Evolutionary conservation across 106 monocot genomes (phyloP).

Genomic region (Narthecium ossifragum): DNA sequence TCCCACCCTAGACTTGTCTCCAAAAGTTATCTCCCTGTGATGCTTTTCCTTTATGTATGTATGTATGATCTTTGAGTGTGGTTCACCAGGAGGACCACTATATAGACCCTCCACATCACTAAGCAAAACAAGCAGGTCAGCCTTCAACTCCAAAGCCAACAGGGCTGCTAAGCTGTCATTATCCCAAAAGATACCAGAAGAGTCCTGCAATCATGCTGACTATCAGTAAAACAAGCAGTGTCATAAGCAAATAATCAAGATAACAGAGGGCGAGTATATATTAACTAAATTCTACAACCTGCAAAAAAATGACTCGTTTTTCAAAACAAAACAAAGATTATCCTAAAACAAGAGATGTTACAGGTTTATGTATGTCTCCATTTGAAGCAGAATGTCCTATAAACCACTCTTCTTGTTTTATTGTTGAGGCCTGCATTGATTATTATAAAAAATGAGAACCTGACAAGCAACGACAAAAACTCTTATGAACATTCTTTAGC

Average conservation of each 20-base stretch:
- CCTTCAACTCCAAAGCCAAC: conserved; percentile 80
- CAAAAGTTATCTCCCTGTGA: conserved; percentile 86
- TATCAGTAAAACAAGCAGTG: conserved; percentile 4
- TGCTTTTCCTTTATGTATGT: conserved; percentile 84
- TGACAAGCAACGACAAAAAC: too few species aligned
- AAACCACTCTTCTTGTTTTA: too few species aligned
- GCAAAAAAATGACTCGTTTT: too few species aligned
- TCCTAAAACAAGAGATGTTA: too few species aligned
- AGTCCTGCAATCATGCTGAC: conserved; percentile 49
- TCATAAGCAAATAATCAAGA: too few species aligned
- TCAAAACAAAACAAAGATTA: too few species aligned
- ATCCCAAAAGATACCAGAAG: conserved; percentile 98
- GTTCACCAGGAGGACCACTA: conserved; percentile 85
- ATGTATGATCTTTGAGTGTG: conserved; percentile 74
- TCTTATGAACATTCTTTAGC: too few species aligned
- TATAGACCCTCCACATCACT: conserved; percentile 99
- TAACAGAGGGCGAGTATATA: not conserved
- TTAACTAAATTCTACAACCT: too few species aligned
- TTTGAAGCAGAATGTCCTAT: too few species aligned
- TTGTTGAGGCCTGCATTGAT: too few species aligned
- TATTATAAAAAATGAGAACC: too few species aligned
- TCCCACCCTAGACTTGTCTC: conserved; percentile 92
- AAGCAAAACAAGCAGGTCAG: conserved; percentile 88
- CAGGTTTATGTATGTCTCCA: too few species aligned
- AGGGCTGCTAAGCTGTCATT: conserved; percentile 96